phyloP scores from a whole-genome alignment of 1,284 basidiomycete genomes.

The Cerioporus squamosus region DNA sequence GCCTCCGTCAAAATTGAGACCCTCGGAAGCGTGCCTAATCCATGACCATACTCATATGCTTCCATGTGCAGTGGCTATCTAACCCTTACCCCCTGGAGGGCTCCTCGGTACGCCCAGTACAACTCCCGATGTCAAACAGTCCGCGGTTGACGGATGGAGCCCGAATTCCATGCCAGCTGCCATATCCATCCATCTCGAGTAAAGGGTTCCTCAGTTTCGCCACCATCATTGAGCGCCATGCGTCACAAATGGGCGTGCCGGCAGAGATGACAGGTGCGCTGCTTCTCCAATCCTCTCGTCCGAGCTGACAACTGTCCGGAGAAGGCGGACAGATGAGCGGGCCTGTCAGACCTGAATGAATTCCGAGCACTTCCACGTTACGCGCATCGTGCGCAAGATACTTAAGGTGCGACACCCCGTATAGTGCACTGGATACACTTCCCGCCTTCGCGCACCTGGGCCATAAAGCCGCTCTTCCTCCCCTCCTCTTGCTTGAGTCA shows the following conservation, averaged over 20 bases:
- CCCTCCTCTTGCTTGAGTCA: not conserved
- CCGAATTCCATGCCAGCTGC: not conserved
- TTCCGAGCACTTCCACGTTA: not conserved
- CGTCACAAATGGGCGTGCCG: no score
- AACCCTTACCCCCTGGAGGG: not conserved
- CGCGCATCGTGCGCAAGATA: not conserved
- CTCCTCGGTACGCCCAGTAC: not conserved
- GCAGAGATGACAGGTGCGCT: not conserved
- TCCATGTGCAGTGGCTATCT: no score
- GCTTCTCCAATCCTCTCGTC: conserved; percentile 1
- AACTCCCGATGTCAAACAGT: conserved; percentile 13
- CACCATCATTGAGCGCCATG: not conserved
- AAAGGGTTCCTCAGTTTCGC: not conserved
- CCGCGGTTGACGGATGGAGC: conserved; percentile 19
- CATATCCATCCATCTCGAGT: conserved; percentile 3
- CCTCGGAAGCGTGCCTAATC: no score
- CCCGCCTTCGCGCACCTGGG: not conserved
- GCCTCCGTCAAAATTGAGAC: no score
- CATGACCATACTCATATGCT: not conserved
- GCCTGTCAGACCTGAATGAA: not conserved
- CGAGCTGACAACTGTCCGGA: conserved; percentile 21
- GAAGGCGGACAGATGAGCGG: conserved; percentile 5
- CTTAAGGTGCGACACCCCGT: not conserved
- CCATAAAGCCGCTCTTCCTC: not conserved
- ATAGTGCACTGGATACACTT: not conserved